These are phyloP conservation scores for Zygosaccharomyces lentus DNA, from an alignment of 805 yeast species.

Conservation along the genomic window DNA sequence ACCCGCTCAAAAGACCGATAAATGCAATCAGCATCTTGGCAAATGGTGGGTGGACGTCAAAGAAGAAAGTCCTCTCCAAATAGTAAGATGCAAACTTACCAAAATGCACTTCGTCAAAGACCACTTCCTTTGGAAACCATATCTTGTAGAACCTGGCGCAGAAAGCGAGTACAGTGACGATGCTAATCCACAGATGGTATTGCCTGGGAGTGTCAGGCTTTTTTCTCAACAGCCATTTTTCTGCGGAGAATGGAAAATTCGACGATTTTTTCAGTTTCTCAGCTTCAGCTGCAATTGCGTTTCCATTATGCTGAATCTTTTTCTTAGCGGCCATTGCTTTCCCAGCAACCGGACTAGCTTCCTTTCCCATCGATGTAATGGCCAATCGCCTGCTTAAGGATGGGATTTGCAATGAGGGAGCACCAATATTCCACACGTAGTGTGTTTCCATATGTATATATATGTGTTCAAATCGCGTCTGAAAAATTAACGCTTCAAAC, in stretches of 20 bases:
- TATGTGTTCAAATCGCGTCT: neutral
- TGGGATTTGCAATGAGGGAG: neutral
- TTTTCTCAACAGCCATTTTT: constrained; percentile 28
- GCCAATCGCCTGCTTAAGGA: neutral
- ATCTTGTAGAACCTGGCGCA: constrained; percentile 59
- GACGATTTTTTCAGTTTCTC: neutral
- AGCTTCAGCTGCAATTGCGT: neutral
- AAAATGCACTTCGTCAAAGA: constrained; percentile 83
- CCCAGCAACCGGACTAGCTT: neutral
- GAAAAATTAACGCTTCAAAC: neutral
- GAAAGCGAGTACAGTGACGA: constrained; percentile 65
- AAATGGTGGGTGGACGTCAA: constrained; percentile 97
- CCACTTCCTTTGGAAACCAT: constrained; percentile 67
- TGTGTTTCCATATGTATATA: neutral
- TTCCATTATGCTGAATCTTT: neutral
- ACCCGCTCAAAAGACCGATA: constrained; percentile 85
- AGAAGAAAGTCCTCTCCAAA: constrained; percentile 84
- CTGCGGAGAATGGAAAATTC: constrained; percentile 17
- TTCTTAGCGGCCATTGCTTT: neutral
- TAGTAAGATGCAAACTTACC: constrained; percentile 85
- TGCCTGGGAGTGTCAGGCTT: constrained; percentile 33
- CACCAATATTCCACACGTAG: neutral
- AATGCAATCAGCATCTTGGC: constrained; percentile 89
- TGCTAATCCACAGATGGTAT: constrained; percentile 46
- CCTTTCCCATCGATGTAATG: neutral